A percentile compares a stretch with the other conserved stretches of the same genome.
phyloP scores from a whole-genome alignment of 345 rosid species.

The Corymbia maculata region DNA sequence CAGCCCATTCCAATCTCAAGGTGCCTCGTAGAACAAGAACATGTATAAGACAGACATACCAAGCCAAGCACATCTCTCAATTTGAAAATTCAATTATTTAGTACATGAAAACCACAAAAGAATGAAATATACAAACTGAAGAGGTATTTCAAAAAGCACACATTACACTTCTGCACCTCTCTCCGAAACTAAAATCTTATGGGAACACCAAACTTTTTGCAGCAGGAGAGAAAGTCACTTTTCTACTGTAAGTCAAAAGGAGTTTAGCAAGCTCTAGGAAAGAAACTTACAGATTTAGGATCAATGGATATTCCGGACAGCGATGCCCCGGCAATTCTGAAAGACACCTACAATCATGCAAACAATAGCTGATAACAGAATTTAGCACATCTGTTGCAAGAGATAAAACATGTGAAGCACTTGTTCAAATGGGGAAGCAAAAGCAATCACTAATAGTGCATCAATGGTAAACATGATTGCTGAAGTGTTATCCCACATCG shows the following conservation, averaged over 20 bases:
- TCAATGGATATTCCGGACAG: slow-evolving; percentile 74
- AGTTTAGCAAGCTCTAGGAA: background rate
- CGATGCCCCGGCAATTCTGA: slow-evolving; percentile 77
- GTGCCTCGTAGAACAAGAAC: background rate
- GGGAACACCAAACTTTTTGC: background rate
- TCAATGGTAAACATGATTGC: background rate
- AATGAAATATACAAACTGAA: background rate
- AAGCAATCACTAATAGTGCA: background rate
- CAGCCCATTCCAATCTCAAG: background rate
- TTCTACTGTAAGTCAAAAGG: background rate
- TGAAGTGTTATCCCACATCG: too few species aligned
- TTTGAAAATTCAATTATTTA: background rate
- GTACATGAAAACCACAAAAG: background rate
- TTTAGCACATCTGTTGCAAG: background rate
- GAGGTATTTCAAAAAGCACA: background rate
- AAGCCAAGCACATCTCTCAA: background rate
- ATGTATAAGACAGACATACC: background rate
- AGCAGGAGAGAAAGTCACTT: background rate
- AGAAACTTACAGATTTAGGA: slow-evolving; percentile 71
- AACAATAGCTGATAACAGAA: background rate
- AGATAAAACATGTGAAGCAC: background rate
- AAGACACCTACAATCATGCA: slow-evolving; percentile 47
- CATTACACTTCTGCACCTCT: background rate
- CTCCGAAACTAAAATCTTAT: background rate
- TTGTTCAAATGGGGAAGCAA: background rate